Conservation (phyloP, 805 yeast genomes). For the Clavispora vitiphila region DNA sequence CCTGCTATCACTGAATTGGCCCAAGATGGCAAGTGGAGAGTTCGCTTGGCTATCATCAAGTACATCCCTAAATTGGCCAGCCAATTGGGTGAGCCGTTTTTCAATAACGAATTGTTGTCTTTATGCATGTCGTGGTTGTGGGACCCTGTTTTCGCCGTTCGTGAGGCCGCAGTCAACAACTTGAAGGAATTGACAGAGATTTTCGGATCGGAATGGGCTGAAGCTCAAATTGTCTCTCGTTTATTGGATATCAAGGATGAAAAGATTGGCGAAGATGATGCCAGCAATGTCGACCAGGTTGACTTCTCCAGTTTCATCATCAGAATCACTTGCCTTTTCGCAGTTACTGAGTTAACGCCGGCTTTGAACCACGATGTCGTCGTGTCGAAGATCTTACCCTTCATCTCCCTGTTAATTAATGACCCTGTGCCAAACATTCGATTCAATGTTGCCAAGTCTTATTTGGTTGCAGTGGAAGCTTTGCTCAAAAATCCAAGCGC, state of each 20-base stretch:
- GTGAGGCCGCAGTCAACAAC: constrained; percentile 92
- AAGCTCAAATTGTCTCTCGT: constrained; percentile 73
- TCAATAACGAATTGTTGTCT: constrained; percentile 85
- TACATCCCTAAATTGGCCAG: constrained; percentile 92
- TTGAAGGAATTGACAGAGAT: constrained; percentile 73
- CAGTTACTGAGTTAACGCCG: constrained; percentile 76
- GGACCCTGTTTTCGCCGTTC: constrained; percentile 94
- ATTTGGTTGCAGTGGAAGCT: constrained; percentile 55
- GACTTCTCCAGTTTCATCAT: constrained; percentile 76
- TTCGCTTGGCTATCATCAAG: constrained; percentile 92
- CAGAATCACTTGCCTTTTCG: constrained; percentile 85
- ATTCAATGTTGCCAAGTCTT: constrained; percentile 89
- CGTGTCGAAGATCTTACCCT: constrained; percentile 68
- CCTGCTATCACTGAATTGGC: constrained; percentile 97
- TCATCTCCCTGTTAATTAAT: constrained; percentile 60
- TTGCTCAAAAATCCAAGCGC: constrained; percentile 26
- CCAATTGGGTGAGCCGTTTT: constrained; percentile 89
- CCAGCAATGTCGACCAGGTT: constrained; percentile 27
- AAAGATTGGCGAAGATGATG: constrained; percentile 17
- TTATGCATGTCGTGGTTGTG: constrained; percentile 96
- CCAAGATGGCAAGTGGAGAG: constrained; percentile 96
- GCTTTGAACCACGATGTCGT: constrained; percentile 58
- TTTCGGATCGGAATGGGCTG: constrained; percentile 94
- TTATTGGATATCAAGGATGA: constrained; percentile 41
- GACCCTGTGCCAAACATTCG: constrained; percentile 94